phyloP scores from a whole-genome alignment of 345 rosid genomes.

The Triadica sebifera region DNA sequence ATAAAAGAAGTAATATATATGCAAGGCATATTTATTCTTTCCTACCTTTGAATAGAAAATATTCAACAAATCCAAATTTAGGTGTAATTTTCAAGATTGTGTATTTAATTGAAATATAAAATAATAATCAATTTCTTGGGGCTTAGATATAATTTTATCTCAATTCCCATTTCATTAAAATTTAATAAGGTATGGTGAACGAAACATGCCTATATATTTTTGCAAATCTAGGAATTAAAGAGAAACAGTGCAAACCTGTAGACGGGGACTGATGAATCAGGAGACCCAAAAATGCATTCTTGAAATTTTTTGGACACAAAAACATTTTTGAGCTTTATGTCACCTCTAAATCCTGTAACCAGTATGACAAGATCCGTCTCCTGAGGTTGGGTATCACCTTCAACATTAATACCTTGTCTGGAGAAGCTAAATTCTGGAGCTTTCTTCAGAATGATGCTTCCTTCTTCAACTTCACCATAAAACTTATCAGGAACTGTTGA shows the following conservation, averaged over 20 bases:
- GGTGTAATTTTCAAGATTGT: too few species aligned
- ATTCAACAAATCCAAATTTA: too few species aligned
- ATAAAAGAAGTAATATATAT: too few species aligned
- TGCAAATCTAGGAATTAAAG: background rate
- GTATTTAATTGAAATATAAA: too few species aligned
- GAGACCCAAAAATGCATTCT: conserved; percentile 28
- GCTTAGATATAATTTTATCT: too few species aligned
- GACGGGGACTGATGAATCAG: conserved; percentile 30
- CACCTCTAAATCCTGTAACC: conserved; percentile 42
- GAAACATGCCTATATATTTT: too few species aligned
- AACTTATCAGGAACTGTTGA: conserved; percentile 32
- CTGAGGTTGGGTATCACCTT: conserved; percentile 21
- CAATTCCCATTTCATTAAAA: too few species aligned
- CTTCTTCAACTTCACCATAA: conserved; percentile 38
- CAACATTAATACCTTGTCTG: conserved; percentile 25
- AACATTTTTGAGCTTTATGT: conserved; percentile 34
- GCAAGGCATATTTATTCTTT: too few species aligned
- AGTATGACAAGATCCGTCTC: conserved; percentile 36
- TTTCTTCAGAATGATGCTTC: conserved; percentile 44
- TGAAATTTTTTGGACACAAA: conserved; percentile 28
- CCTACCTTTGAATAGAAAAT: too few species aligned
- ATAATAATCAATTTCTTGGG: too few species aligned
- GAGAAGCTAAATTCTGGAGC: conserved; percentile 36
- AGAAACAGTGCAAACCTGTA: conserved; percentile 34
- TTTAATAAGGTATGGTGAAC: too few species aligned